phyloP scores from a whole-genome alignment of 2,329 filamentous ascomycete genomes.

The Aspergillus sojae region DNA sequence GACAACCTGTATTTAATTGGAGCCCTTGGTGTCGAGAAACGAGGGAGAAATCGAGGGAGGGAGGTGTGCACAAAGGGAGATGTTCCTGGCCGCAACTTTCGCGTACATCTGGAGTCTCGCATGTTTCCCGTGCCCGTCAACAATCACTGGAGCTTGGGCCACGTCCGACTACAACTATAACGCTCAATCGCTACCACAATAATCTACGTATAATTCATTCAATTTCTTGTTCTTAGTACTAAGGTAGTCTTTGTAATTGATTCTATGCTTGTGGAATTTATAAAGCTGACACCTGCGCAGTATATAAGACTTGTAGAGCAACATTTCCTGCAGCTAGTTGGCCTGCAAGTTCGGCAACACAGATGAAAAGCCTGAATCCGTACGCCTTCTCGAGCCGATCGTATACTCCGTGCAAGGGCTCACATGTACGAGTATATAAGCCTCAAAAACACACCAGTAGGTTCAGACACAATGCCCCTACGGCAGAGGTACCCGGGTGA shows the following conservation, averaged over 20 bases:
- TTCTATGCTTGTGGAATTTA: not conserved
- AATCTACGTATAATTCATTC: not conserved
- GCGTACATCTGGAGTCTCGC: conserved; percentile 14
- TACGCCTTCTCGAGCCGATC: not conserved
- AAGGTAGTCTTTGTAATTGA: not conserved
- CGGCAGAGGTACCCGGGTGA: not conserved
- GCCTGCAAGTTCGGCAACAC: not conserved
- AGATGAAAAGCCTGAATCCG: not conserved
- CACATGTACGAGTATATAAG: not conserved
- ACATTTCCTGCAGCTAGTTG: not conserved
- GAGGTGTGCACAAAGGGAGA: not conserved
- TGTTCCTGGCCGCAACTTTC: not conserved
- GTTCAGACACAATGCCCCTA: not conserved
- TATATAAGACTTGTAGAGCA: not conserved
- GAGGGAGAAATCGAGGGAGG: not conserved
- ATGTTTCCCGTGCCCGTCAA: conserved; percentile 12
- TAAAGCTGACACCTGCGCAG: not conserved
- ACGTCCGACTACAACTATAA: not conserved
- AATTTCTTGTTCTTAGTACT: not conserved
- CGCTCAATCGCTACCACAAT: not conserved
- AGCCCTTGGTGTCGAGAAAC: not conserved
- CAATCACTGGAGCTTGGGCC: conserved; percentile 10
- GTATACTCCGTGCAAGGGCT: not conserved
- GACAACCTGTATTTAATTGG: conserved; percentile 1
- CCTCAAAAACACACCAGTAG: not conserved